Evolutionary conservation across 176 grass and related monocot species (phyloP).

Genomic region (Musa itinerans): DNA sequence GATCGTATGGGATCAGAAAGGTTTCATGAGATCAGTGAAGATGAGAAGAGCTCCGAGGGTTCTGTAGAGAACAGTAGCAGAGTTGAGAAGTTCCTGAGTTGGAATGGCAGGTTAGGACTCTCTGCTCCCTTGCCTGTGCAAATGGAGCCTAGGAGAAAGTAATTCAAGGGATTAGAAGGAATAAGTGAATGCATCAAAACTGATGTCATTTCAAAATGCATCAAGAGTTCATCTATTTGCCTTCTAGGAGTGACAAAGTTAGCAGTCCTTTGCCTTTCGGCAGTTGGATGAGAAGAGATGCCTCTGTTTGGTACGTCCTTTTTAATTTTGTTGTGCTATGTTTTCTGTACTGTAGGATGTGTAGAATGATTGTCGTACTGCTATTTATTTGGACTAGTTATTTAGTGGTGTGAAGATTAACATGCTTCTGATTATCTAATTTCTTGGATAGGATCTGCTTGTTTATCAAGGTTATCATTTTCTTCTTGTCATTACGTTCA

Average conservation of each 20-base stretch:
- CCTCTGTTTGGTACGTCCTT: not conserved
- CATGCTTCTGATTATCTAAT: slow-evolving; percentile 1
- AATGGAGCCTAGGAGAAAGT: slow-evolving; percentile 50
- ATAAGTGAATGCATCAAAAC: not conserved
- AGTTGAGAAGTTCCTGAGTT: slow-evolving; percentile 12
- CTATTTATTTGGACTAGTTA: not conserved
- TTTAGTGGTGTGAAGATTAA: not conserved
- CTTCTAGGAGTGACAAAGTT: not conserved
- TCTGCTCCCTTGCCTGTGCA: slow-evolving; percentile 52
- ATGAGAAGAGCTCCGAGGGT: slow-evolving; percentile 31
- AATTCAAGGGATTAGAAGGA: slow-evolving; percentile 15
- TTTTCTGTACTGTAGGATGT: not conserved
- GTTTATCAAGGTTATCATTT: not conserved
- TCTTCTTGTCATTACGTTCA: not conserved
- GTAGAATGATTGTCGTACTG: not conserved
- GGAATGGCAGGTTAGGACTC: slow-evolving; percentile 27
- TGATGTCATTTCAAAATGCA: not conserved
- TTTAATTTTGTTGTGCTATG: not conserved
- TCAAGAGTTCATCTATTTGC: not conserved
- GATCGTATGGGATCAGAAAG: slow-evolving; percentile 14
- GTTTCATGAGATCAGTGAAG: slow-evolving; percentile 7
- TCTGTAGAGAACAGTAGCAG: slow-evolving; percentile 24
- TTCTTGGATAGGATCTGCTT: not conserved
- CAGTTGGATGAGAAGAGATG: not conserved
- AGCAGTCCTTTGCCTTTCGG: not conserved